Evolutionary conservation across 805 yeast species (phyloP), one percentile per base, ranked within the genome.

Genomic region (Schwanniomyces sp.): DNA sequence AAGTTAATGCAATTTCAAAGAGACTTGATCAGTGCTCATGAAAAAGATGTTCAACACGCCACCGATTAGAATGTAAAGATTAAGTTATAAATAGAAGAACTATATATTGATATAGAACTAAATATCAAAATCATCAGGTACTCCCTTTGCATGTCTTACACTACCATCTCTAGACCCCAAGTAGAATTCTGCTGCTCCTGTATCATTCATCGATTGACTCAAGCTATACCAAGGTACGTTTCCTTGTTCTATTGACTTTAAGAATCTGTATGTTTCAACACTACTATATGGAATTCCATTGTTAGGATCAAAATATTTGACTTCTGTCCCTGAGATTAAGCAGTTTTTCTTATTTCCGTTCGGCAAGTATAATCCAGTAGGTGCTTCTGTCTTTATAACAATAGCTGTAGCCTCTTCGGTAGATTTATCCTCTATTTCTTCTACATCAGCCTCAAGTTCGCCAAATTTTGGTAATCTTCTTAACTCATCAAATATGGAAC

Each of bases 241-340:
- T 1, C 84, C 83, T 47, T 63, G 70, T 50, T 74, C 76, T 16
- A 80, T 74, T 14, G 66, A 59, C 52, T 76, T 74, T 49, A 88
- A 73, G 25, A 86, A 74, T 55, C 80, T 83, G 62, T 84, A 90
- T n/a, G 92, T 85, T 41, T 86, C 91, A 51, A 90, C 87, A 52
- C 85, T 85, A 43, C 85, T 78, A 66, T 94, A 94, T 1, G 96
- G 95, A 44, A 94, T 80, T 32, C 96, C 96, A 26, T 86, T 83
- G 32, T 81, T 76, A 0, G 98, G 98, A 70, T 92, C 98, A 53
- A 86, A 84, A 65, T 89, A 92, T 58, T 82, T 79, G 14, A 94
- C 96, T 41, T 83, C 84, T 43, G 78, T 78, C 2, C 96, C 96
- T 2, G 90, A 83, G 39, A 91, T 82, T 24, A 85, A 71, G 75